phyloP scores from a whole-genome alignment of 371 early-diverging fungal species.

The Homolaphlyctis polyrhiza region DNA sequence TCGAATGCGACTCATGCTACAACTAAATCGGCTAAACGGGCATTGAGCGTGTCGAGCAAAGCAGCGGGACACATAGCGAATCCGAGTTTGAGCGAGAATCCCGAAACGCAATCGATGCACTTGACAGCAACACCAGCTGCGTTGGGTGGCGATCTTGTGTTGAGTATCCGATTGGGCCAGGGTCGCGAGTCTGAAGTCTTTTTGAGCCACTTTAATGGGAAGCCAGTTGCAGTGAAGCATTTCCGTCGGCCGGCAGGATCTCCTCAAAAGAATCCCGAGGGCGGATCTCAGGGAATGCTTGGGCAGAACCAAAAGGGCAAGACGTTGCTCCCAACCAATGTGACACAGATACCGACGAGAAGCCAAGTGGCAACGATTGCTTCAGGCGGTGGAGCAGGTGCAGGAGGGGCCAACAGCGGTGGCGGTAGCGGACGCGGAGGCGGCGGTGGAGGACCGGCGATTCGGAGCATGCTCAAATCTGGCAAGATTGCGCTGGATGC shows the following conservation, averaged over 20 bases:
- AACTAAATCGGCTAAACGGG: no score
- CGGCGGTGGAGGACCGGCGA: background rate
- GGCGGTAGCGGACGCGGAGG: background rate
- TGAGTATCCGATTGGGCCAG: background rate
- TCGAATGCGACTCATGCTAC: no score
- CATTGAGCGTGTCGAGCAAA: no score
- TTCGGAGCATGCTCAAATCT: background rate
- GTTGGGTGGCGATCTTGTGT: background rate
- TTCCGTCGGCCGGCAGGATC: background rate
- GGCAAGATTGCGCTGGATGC: background rate
- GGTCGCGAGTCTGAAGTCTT: slow-evolving; percentile 15
- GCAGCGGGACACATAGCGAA: no score
- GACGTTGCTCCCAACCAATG: background rate
- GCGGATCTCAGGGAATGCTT: background rate
- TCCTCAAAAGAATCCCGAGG: background rate
- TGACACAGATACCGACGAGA: no score
- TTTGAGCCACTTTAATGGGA: slow-evolving; percentile 4
- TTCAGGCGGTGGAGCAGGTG: no score
- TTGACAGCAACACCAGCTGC: no score
- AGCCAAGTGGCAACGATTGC: no score
- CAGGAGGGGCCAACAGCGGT: background rate
- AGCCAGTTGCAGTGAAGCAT: slow-evolving; percentile 10
- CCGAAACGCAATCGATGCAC: no score
- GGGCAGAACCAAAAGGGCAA: background rate
- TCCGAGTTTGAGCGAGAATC: no score